phyloP scores from a whole-genome alignment of 2,329 filamentous ascomycete genomes.

The Aspergillus pseudoviridinutans region DNA sequence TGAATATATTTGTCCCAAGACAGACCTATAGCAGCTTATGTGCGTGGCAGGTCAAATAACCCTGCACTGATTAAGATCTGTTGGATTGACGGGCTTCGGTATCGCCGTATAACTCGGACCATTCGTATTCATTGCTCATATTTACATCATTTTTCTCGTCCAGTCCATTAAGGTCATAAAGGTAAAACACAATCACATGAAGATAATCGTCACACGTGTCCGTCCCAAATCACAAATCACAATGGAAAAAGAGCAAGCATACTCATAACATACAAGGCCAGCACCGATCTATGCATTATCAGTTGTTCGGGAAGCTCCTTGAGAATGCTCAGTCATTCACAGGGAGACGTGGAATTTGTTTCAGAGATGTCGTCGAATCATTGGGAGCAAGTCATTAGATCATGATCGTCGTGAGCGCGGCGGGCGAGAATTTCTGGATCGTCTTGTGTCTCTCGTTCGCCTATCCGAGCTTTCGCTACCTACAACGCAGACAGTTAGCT shows the following conservation, averaged over 20 bases:
- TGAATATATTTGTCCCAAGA: neutral
- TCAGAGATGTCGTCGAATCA: neutral
- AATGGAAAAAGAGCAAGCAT: slow-evolving; percentile 1
- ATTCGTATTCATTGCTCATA: slow-evolving; percentile 12
- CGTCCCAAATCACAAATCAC: neutral
- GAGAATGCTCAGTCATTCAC: neutral
- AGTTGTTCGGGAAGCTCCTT: neutral
- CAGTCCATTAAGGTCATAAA: slow-evolving; percentile 1
- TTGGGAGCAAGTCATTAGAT: slow-evolving; percentile 6
- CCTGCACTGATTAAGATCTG: neutral
- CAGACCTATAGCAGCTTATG: neutral
- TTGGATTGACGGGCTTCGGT: no score
- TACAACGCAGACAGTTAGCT: slow-evolving; percentile 20
- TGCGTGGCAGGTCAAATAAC: neutral
- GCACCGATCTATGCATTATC: slow-evolving; percentile 11
- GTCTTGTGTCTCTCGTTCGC: slow-evolving; percentile 32
- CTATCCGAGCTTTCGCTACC: slow-evolving; percentile 44
- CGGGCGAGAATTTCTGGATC: slow-evolving; percentile 26
- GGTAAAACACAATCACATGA: slow-evolving; percentile 9
- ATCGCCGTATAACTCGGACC: neutral
- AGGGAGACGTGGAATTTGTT: neutral
- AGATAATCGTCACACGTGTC: neutral
- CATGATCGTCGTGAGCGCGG: slow-evolving; percentile 27
- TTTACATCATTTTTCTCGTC: slow-evolving; percentile 19
- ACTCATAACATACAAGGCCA: slow-evolving; percentile 10